Base-by-base conservation (phyloP, 108 stramenopile species). In the Cyclotella cryptica region DNA sequence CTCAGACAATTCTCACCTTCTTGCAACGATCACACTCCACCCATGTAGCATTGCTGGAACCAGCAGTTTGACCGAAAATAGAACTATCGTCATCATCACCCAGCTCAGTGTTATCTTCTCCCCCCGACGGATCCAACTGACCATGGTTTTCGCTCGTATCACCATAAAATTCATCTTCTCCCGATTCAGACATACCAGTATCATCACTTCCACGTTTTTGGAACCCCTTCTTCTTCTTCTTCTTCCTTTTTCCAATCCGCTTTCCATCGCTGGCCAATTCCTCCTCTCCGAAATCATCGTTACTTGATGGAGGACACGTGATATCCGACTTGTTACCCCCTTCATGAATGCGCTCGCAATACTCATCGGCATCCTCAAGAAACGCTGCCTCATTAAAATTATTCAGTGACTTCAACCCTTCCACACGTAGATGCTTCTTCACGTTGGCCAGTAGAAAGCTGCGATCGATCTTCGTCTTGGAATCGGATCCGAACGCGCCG, bases 1-100 rank as follows among this genome's bases (percentile, higher is more conserved):
- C 41, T 73, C 22, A 1, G 47, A 72, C n/a, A 28, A 28, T 19
- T 22, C 87, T 71, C 44, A 90, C 89, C 88, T 96, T 96, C 69
- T 93, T 91, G 79, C 95, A 96, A 52, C 88, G 90, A 86, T 96
- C 95, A 73, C 95, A 96, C 71, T 93, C 89, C 18, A 96, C 95
- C 94, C 95, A 96, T 49, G 92, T 93, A 24, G 90, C 85, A 72
- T 96, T 92, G 79, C 79, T 88, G 15, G 84, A 46, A 35, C 95
- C 95, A 15, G 89, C 79, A 45, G 95, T 93, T 58, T 92, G 92
- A 21, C 92, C 92, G 77, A 93, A 96, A 53, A 96, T 96, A 8
- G 90, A 92, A 45, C 85, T 88, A 73, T 90, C 92, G 40, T 91
- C 91, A 12, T 84, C 79, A 12, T 88, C 90, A 45, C 54, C 80